Evolutionary conservation across 495 filamentous ascomycete species (phyloP), one percentile per base, ranked within the genome.

Genomic region (Astrothelium macrocarpum): DNA sequence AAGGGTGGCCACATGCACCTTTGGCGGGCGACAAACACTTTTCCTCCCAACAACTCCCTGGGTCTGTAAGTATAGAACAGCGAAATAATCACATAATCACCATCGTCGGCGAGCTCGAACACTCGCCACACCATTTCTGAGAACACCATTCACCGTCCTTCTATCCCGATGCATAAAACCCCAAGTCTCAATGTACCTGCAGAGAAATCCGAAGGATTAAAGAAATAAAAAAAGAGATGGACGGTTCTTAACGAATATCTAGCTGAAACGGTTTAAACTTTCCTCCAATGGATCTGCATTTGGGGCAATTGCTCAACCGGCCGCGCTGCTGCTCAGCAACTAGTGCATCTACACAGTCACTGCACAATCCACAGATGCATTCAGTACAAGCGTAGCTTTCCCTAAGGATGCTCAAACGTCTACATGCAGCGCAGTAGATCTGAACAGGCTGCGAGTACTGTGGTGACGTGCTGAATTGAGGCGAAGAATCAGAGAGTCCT

Each of bases 341-440:
- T 62, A 94, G 81, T 66, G 88, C 84, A 65, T 88, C 84, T 20
- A 95, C 90, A 64, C 91, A 96, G 46, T 88, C 87, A 61, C 84
- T 86, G 70, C 91, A 96, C 58, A 96, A 81, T 1, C 91, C 91
- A 71, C 90, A 94, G 59, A 96, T 95, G 72, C 91, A 96, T 71
- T 96, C 91, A 0, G 91, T 95, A 74, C 91, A 96, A 14, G 91
- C 91, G 71, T 88, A 96, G 32, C 88, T 90, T 63, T 92, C 87
- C 64, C 84, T 85, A 53, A 96, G 74, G 2, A 87, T 74, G 64
- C 86, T 90, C 2, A 87, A 74, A 23, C 85, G 82, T 65, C 87
- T 86, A 71, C 91, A 96, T 20, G 84, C 84, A 0, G 91, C 89
- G 72, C 91, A 96, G 69, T 91, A 95, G 20, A 96, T 93, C 67